Base-by-base conservation (phyloP, 2,329 filamentous ascomycete genomes). In the Xylaria sp. region DNA sequence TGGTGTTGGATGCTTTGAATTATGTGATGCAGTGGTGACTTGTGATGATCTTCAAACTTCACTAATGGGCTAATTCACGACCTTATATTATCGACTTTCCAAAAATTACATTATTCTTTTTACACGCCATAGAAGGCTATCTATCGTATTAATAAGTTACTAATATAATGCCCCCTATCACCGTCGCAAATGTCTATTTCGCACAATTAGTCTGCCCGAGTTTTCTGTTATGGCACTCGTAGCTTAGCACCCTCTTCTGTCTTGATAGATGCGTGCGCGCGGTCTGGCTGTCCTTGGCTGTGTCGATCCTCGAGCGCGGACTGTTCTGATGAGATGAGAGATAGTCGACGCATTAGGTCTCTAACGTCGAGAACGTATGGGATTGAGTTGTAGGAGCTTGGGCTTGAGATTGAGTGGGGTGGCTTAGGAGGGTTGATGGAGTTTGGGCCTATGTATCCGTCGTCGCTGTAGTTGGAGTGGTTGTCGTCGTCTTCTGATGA, bases 331-430 rank as follows among this genome's bases (percentile, higher is more conserved):
- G 61, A 23, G 20, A 46, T 3, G 15, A 30, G 3, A 7, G 59
- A 43, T 1, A 66, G 13, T 2, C 30, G 58, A 1, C 13, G 7
- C 6, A 12, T 12, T 1, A 63, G 32, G 28, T 60, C 55, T 18
- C 36, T 46, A 4, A 34, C 7, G 36, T 58, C 36, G 8, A 30
- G 4, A 34, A 12, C 3, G 39, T 73, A 72, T 0, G 72, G 68
- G 10, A 71, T 60, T 3, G 71, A 66, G 36, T 50, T 52, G 46
- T 73, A 74, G 4, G 64, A 68, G 25, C 28, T 56, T 10, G 70
- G 67, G 39, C 58, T 62, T 15, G 59, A 64, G 15, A 66, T 53
- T 15, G 55, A n/a, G 12, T 8, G 30, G 52, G 28, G 12, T 10
- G 15, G 28, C 7, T 46, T 9, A 20, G 20, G 1, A n/a, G 34